phyloP scores from a whole-genome alignment of 1,139 yeast genomes.

The Arxiozyma slooffiae region DNA sequence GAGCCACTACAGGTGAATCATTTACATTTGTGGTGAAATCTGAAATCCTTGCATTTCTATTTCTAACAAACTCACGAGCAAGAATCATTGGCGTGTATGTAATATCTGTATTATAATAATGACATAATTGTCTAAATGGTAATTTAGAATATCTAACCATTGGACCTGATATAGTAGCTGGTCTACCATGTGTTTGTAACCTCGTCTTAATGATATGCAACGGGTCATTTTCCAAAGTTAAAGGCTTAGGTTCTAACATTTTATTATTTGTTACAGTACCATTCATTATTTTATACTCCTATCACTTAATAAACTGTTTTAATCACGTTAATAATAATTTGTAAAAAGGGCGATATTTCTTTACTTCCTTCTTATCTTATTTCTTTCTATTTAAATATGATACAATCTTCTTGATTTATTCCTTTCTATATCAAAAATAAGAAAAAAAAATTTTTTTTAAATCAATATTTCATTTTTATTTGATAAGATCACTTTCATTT shows the following conservation, averaged over 20 bases:
- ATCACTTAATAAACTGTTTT: too few relatives aligned
- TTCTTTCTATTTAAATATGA: too few relatives aligned
- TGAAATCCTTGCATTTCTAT: constrained; percentile 64
- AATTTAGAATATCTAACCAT: constrained; percentile 95
- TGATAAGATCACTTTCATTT: too few relatives aligned
- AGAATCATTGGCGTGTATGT: constrained; percentile 94
- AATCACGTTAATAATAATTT: constrained; percentile 30
- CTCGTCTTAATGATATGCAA: constrained; percentile 25
- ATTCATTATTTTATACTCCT: background rate
- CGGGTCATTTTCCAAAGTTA: constrained; percentile 23
- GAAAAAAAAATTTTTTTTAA: too few relatives aligned
- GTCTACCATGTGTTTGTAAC: constrained; percentile 21
- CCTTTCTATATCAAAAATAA: too few relatives aligned
- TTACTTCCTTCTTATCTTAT: too few relatives aligned
- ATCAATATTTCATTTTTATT: too few relatives aligned
- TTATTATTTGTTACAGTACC: background rate
- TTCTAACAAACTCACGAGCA: constrained; percentile 88
- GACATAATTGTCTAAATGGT: constrained; percentile 75
- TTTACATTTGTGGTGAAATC: constrained; percentile 70
- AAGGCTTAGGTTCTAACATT: constrained; percentile 11
- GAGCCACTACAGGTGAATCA: constrained; percentile 73
- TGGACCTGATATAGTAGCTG: constrained; percentile 67
- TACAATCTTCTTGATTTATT: background rate
- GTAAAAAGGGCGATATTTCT: too few relatives aligned
- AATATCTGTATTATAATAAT: constrained; percentile 68